A percentile compares a stretch with the other conserved stretches of the same genome.
Evolutionary conservation across 805 yeast genomes (phyloP).

Genomic region (Candida rishiriensis): DNA sequence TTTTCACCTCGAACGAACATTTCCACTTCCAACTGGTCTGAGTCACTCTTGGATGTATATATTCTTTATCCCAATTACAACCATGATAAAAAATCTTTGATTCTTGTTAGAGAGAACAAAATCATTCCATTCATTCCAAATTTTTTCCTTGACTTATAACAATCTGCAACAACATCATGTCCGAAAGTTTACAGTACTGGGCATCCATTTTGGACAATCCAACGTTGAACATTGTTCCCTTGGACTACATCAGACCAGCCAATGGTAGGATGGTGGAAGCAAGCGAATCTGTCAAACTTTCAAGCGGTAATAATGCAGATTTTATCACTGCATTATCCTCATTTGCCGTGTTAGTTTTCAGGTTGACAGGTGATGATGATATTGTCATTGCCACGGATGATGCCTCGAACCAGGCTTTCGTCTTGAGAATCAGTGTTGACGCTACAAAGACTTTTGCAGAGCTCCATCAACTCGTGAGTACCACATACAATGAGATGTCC

Average conservation of each 20-base stretch:
- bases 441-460: constrained; percentile 51
- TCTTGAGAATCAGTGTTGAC: constrained; percentile 58
- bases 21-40: no score
- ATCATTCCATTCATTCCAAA: no score
- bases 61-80: background rate
- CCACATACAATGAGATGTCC: constrained; percentile 34
- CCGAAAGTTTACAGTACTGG: constrained; percentile 49
- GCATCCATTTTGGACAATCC: constrained; percentile 63
- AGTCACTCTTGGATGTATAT: no score
- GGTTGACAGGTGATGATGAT: constrained; percentile 93
- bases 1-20: no score
- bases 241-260: constrained; percentile 77
- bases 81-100: background rate
- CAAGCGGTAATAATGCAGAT: constrained; percentile 13
- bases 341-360: constrained; percentile 64
- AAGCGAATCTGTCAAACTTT: constrained; percentile 33
- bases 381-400: constrained; percentile 76
- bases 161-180: background rate
- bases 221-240: constrained; percentile 82
- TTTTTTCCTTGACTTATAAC: background rate
- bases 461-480: constrained; percentile 42
- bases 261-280: constrained; percentile 67
- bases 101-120: background rate
- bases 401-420: constrained; percentile 42
- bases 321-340: constrained; percentile 59